Conservation (phyloP, 2,329 filamentous ascomycete species). For the Eurotiales sp. region DNA sequence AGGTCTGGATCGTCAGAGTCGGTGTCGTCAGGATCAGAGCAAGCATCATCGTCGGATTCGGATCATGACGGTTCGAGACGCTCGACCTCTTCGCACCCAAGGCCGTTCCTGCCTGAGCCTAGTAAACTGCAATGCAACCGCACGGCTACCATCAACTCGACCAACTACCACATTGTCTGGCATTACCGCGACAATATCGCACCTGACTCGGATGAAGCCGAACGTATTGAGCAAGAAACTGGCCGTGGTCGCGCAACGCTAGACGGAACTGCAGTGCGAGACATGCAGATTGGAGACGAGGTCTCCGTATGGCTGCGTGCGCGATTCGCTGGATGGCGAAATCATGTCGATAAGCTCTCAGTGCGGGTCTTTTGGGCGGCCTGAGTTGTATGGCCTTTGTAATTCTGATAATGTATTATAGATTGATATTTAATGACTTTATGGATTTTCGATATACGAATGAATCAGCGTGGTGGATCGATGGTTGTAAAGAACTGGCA, state of each 20-base stretch:
- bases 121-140: conserved; percentile 32
- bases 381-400: too few relatives aligned
- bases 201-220: conserved; percentile 29
- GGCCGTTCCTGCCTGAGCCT: conserved; percentile 27
- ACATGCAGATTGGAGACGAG: conserved; percentile 34
- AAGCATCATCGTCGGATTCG: too few relatives aligned
- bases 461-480: too few relatives aligned
- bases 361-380: conserved; percentile 36
- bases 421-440: too few relatives aligned
- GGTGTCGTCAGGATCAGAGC: conserved; percentile 1
- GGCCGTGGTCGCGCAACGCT: conserved; percentile 34
- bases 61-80: too few relatives aligned
- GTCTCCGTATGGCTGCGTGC: conserved; percentile 36
- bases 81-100: conserved; percentile 5
- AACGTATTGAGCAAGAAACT: conserved; percentile 25
- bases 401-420: neutral
- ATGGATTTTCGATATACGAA: too few relatives aligned
- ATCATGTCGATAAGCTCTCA: conserved; percentile 28
- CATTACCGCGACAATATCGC: conserved; percentile 30
- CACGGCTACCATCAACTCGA: conserved; percentile 18
- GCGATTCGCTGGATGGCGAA: conserved; percentile 35
- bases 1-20: too few relatives aligned
- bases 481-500: too few relatives aligned
- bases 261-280: conserved; percentile 32
- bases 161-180: conserved; percentile 31